Conservation (phyloP, 805 yeast species). For the Cyberlindnera maritima region DNA sequence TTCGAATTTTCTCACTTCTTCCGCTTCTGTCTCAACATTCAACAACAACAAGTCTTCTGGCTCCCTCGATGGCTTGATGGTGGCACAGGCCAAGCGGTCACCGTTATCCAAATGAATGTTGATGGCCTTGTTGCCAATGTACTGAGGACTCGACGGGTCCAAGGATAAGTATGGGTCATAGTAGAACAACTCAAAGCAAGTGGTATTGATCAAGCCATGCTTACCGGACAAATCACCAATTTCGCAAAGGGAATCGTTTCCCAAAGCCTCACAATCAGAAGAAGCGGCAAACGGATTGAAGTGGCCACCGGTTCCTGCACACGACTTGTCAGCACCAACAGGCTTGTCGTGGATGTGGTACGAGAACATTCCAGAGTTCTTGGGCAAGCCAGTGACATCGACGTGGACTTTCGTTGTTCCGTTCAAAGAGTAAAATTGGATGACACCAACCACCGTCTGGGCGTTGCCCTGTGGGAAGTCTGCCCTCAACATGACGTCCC, state of each 20-base stretch:
- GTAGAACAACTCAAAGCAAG: conserved; percentile 63
- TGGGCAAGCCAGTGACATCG: conserved; percentile 68
- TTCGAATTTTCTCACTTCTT: conserved; percentile 26
- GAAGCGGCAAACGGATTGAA: conserved; percentile 65
- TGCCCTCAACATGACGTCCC: conserved; percentile 29
- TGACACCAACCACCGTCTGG: conserved; percentile 44
- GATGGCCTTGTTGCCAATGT: conserved; percentile 55
- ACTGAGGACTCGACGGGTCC: conserved; percentile 52
- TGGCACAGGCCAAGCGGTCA: conserved; percentile 62
- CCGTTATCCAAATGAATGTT: conserved; percentile 51
- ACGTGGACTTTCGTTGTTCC: conserved; percentile 64
- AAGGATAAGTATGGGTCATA: conserved; percentile 65
- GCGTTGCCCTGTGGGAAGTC: conserved; percentile 31
- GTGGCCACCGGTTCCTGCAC: conserved; percentile 54
- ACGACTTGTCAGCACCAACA: conserved; percentile 48
- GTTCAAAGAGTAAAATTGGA: conserved; percentile 59
- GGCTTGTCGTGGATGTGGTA: conserved; percentile 66
- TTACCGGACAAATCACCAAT: conserved; percentile 78
- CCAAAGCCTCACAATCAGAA: conserved; percentile 46
- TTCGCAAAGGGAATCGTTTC: conserved; percentile 56
- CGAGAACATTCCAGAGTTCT: conserved; percentile 61
- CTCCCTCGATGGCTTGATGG: conserved; percentile 36
- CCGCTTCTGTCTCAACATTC: conserved; percentile 26
- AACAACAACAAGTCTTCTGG: conserved; percentile 29
- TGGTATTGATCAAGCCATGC: conserved; percentile 69